Percentiles rank a stretch among this genome's conserved stretches.
These are phyloP conservation scores for Cyclotella atomus DNA, from an alignment of 108 stramenopile genomes.

Conservation along the genomic window DNA sequence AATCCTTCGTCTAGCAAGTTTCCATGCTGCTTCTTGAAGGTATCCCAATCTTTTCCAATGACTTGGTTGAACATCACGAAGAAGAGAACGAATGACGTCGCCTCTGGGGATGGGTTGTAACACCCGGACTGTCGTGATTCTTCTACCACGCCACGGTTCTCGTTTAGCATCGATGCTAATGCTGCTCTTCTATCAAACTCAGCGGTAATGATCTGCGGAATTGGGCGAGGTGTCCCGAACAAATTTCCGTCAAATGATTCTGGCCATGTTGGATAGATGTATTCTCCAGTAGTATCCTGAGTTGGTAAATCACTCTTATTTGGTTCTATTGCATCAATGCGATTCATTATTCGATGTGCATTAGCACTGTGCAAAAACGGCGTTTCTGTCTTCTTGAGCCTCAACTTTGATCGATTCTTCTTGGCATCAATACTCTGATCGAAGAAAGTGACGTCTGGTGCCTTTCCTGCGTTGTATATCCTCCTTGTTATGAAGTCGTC, in stretches of 20 bases:
- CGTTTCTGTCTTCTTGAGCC: slow-evolving; percentile 72
- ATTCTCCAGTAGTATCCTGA: slow-evolving; percentile 39
- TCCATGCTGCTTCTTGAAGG: slow-evolving; percentile 24
- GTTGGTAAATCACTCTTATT: slow-evolving; percentile 41
- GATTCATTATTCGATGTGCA: slow-evolving; percentile 78
- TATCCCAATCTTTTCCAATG: slow-evolving; percentile 67
- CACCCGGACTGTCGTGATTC: slow-evolving; percentile 41
- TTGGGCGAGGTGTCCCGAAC: slow-evolving; percentile 74
- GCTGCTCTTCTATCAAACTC: slow-evolving; percentile 86
- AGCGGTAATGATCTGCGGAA: slow-evolving; percentile 81
- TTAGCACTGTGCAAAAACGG: slow-evolving; percentile 84
- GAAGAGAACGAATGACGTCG: slow-evolving; percentile 79
- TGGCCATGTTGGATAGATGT: slow-evolving; percentile 78
- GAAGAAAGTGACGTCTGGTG: slow-evolving; percentile 84
- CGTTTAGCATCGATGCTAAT: slow-evolving; percentile 61
- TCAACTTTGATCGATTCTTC: slow-evolving; percentile 72
- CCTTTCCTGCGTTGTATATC: slow-evolving; percentile 78
- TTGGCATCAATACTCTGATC: slow-evolving; percentile 90
- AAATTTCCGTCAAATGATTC: slow-evolving; percentile 63
- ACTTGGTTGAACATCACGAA: slow-evolving; percentile 75
- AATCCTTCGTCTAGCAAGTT: slow-evolving; percentile 21
- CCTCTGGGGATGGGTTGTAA: slow-evolving; percentile 65
- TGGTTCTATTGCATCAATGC: slow-evolving; percentile 74
- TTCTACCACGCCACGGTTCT: slow-evolving; percentile 23
- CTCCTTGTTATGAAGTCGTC: slow-evolving; percentile 88